Conservation (phyloP, 768 basidiomycete genomes). For the Tephrocybe sp. region DNA sequence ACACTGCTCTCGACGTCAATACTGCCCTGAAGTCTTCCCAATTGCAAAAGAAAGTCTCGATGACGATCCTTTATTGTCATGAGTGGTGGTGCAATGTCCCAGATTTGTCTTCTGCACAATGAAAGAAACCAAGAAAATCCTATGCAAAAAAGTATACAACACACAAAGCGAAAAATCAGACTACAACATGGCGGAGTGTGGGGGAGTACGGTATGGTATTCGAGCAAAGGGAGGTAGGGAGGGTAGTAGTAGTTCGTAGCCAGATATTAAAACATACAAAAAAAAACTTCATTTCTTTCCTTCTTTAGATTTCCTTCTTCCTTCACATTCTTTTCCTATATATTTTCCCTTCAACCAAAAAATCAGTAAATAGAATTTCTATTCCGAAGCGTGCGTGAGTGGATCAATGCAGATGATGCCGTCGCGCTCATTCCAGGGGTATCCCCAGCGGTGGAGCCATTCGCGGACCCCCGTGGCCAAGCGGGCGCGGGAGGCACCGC, state of each 20-base stretch:
- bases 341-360: not conserved
- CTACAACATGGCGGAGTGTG: too few species aligned
- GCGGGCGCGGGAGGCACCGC: constrained; percentile 81
- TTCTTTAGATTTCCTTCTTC: not conserved
- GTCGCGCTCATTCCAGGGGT: constrained; percentile 92
- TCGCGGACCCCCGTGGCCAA: constrained; percentile 86
- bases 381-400: constrained; percentile 65
- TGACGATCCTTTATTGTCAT: too few species aligned
- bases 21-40: too few species aligned
- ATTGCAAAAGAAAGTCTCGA: too few species aligned
- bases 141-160: too few species aligned
- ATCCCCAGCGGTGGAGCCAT: constrained; percentile 93
- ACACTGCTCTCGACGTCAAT: too few species aligned
- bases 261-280: not conserved
- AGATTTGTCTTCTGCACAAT: too few species aligned
- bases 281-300: not conserved
- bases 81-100: too few species aligned
- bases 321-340: not conserved
- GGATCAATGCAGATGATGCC: constrained; percentile 90
- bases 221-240: too few species aligned
- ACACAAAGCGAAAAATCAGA: too few species aligned
- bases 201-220: too few species aligned
- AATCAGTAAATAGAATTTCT: constrained; percentile 8
- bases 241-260: not conserved
- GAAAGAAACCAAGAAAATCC: too few species aligned